Base-by-base conservation (phyloP, 164 flowering plant genomes). In the Liquidambar formosana region DNA sequence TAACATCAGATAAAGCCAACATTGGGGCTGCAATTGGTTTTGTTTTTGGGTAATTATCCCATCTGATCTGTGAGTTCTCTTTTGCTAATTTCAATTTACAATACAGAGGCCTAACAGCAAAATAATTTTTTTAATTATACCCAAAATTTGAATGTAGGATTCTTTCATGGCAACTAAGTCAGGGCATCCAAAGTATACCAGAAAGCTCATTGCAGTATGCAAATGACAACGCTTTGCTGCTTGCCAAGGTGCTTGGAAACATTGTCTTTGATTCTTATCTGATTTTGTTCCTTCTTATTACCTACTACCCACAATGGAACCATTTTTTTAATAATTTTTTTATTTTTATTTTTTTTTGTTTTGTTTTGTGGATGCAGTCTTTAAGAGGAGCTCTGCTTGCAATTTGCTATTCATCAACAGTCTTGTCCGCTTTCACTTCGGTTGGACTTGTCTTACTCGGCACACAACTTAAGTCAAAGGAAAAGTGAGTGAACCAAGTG, bases 121-220 rank as follows among this genome's bases (percentile, higher is more conserved):
- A 26, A 27, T 54, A 21, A 21, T 21, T 41, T 21, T 41, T 23
- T 63, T 51, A n/a, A 69, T 47, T 66, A 9, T 41, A 13, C 44
- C 13, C 63, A 13, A 61, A 25, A 38, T 57, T 65, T 47, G 38
- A 68, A 66, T 77, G 48, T 65, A 94, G 97, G 78, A 69, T 90
- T 61, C 78, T 94, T 45, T 89, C 94, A 21, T 95, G 96, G 97
- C 69, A 82, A 84, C 62, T 92, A 49, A 79, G 80, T 73, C 97
- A 85, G 82, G 96, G 97, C 58, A 63, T 95, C 63, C 88, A 90
- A 79, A 86, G 81, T 78, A 77, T 78, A 66, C 94, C 96, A 5
- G 99, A 89, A 77, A 85, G 85, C 79, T 88, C 97, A 26, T 71
- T 91, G 80, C 86, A 89, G 75, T 91, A 91, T 78, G 93, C 97